These are phyloP conservation scores for Primulina tabacum DNA, from an alignment of 257 asterid genomes.

Conservation along the genomic window DNA sequence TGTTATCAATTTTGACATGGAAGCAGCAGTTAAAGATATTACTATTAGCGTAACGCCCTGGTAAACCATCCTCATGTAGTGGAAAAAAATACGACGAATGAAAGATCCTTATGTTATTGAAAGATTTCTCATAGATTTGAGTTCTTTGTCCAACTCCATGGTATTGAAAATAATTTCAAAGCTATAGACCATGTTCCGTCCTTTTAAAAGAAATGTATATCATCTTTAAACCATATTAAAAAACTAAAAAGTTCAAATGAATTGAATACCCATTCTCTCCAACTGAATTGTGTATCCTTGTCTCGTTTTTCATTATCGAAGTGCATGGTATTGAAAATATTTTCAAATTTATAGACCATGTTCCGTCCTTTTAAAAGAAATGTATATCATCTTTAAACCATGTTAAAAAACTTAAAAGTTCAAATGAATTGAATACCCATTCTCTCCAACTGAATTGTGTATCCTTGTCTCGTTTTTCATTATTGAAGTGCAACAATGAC, in stretches of 20 bases:
- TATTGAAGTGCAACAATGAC: slow-evolving; percentile 13
- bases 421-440: slow-evolving; percentile 1
- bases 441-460: slow-evolving; percentile 2
- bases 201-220: no score
- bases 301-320: slow-evolving; percentile 13
- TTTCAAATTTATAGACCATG: not conserved
- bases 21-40: not conserved
- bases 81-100: not conserved
- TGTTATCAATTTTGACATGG: not conserved
- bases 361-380: no score
- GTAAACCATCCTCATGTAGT: slow-evolving; percentile 13
- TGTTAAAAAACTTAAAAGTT: not conserved
- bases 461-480: slow-evolving; percentile 10
- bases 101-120: not conserved
- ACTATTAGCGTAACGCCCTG: not conserved
- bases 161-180: not conserved
- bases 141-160: not conserved
- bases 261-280: slow-evolving; percentile 9
- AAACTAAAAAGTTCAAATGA: no score
- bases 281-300: slow-evolving; percentile 6
- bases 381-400: not conserved
- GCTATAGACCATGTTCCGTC: not conserved
- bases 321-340: not conserved
- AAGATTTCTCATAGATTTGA: not conserved
- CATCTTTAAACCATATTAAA: not conserved